phyloP scores from a whole-genome alignment of 2,329 filamentous ascomycete species.

The Biscogniauxia sp. region DNA sequence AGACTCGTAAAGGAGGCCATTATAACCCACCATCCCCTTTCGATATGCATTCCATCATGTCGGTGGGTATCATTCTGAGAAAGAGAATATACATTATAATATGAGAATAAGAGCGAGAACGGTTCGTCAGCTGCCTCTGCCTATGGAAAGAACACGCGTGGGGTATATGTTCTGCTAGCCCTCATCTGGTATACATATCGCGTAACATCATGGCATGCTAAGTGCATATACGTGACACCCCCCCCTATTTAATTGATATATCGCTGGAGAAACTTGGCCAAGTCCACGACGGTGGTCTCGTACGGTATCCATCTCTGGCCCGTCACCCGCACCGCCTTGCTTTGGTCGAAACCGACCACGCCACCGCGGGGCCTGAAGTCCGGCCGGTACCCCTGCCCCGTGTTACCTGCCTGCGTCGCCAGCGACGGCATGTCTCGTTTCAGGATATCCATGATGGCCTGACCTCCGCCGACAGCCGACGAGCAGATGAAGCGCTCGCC shows the following conservation, averaged over 20 bases:
- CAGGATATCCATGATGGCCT: slow-evolving; percentile 29
- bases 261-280: slow-evolving; percentile 17
- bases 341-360: slow-evolving; percentile 22
- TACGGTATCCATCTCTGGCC: slow-evolving; percentile 34
- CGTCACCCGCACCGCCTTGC: slow-evolving; percentile 29
- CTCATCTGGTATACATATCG: background rate
- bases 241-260: slow-evolving; percentile 12
- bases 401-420: slow-evolving; percentile 14
- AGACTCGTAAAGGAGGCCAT: background rate
- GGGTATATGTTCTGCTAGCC: background rate
- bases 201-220: background rate
- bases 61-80: background rate
- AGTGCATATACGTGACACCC: background rate
- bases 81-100: background rate
- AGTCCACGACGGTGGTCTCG: slow-evolving; percentile 26
- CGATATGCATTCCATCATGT: background rate
- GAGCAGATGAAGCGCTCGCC: slow-evolving; percentile 30
- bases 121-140: background rate
- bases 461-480: slow-evolving; percentile 19
- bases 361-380: slow-evolving; percentile 17
- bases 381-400: slow-evolving; percentile 23
- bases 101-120: background rate
- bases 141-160: background rate
- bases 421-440: slow-evolving; percentile 19
- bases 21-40: background rate